These are phyloP conservation scores for Torrubiella hemipterigena DNA, from an alignment of 2,329 filamentous ascomycete genomes.

Conservation along the genomic window DNA sequence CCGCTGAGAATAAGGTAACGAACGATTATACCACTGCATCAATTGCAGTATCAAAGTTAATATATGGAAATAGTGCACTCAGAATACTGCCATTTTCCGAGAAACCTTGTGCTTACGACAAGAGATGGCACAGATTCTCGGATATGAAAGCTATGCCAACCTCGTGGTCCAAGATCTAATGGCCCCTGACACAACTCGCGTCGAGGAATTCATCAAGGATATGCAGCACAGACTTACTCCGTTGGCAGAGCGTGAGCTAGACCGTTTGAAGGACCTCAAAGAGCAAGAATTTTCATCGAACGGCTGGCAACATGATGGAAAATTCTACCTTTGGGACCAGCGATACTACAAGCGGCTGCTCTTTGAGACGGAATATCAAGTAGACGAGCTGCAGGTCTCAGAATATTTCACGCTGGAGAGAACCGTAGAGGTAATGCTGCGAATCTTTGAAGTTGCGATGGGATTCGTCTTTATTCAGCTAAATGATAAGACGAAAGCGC, in stretches of 20 bases:
- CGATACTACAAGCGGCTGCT: slow-evolving; percentile 63
- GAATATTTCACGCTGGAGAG: slow-evolving; percentile 32
- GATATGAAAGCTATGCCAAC: slow-evolving; percentile 38
- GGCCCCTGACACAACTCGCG: slow-evolving; percentile 4
- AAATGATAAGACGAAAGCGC: slow-evolving; percentile 20
- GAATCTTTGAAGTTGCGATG: slow-evolving; percentile 65
- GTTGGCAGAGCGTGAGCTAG: slow-evolving; percentile 1
- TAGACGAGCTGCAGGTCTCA: slow-evolving; percentile 46
- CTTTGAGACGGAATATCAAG: slow-evolving; percentile 59
- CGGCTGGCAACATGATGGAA: too few species aligned
- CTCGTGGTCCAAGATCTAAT: slow-evolving; percentile 5
- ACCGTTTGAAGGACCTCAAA: slow-evolving; percentile 1
- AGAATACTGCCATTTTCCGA: slow-evolving; percentile 55
- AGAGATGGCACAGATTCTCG: slow-evolving; percentile 58
- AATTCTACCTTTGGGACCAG: slow-evolving; percentile 62
- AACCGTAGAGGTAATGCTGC: slow-evolving; percentile 66
- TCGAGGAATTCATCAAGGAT: slow-evolving; percentile 1
- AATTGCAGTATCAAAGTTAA: too few species aligned
- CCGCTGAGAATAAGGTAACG: slow-evolving; percentile 58
- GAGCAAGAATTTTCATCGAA: slow-evolving; percentile 1
- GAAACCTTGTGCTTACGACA: slow-evolving; percentile 59
- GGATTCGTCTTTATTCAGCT: slow-evolving; percentile 70
- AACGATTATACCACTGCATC: too few species aligned
- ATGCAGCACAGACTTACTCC: slow-evolving; percentile 2
- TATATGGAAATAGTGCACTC: too few species aligned